Base-by-base conservation (phyloP, 108 stramenopile species). In the Cyclotella cryptica region DNA sequence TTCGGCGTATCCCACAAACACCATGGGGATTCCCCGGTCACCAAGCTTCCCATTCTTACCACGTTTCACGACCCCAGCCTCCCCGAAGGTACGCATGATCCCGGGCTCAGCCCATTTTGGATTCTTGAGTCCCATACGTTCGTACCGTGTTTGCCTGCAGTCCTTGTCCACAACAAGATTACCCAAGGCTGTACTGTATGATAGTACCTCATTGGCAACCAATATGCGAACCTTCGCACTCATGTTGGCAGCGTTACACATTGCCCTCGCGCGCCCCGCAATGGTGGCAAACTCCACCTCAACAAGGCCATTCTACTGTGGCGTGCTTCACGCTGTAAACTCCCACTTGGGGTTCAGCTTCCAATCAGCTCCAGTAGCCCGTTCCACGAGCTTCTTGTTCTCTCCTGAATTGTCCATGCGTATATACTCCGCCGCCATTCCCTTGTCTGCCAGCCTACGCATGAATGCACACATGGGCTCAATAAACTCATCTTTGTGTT, bases 1-100 rank as follows among this genome's bases (percentile, higher is more conserved):
- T n/a, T n/a, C n/a, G n/a, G n/a, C n/a, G n/a, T n/a, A n/a, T n/a
- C n/a, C n/a, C n/a, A n/a, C n/a, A n/a, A n/a, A n/a, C n/a, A n/a
- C n/a, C n/a, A n/a, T n/a, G n/a, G n/a, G n/a, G n/a, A n/a, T n/a
- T 35, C 35, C 35, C 2, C 35, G 6, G 6, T 35, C 35, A 35
- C 2, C 35, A 35, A 35, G 35, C 35, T 35, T 35, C 6, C 35
- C 35, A 35, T 35, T 35, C n/a, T 35, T 35, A 6, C 35, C 35
- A 22, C 4, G 18, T 28, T 47, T 75, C 5, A 72, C 75, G 1
- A 66, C 54, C 14, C 79, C 79, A 2, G 6, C 35, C 6, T 35
- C 35, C 35, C 35, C 35, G 6, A 35, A 35, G 4, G 6, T 35
- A 5, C 6, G 2, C 35, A 35, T 6, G 35, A 35, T 6, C 35